phyloP scores from a whole-genome alignment of 2,329 filamentous ascomycete genomes.

The Alternaria sp. region DNA sequence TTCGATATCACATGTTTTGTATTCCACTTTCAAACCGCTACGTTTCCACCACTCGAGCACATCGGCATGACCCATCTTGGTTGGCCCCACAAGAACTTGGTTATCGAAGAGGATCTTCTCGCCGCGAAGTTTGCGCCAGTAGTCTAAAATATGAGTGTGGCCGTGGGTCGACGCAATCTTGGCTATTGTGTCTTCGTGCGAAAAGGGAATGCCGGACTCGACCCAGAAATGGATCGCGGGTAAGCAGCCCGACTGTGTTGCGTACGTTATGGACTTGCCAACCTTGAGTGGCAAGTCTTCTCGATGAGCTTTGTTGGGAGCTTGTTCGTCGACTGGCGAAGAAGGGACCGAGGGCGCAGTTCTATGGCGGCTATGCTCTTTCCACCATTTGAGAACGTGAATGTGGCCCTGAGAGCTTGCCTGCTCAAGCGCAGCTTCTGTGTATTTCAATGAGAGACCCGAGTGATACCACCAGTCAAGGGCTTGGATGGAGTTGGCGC shows the following conservation, averaged over 20 bases:
- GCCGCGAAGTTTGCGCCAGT: slow-evolving; percentile 79
- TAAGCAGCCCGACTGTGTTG: slow-evolving; percentile 81
- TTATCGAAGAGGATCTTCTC: slow-evolving; percentile 83
- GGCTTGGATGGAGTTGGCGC: slow-evolving; percentile 82
- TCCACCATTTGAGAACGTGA: slow-evolving; percentile 94
- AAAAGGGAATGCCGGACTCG: slow-evolving; percentile 77
- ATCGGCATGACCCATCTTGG: slow-evolving; percentile 81
- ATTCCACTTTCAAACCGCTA: slow-evolving; percentile 80
- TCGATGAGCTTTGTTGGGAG: slow-evolving; percentile 19
- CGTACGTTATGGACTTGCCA: slow-evolving; percentile 83
- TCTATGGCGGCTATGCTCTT: slow-evolving; percentile 66
- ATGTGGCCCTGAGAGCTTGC: slow-evolving; percentile 85
- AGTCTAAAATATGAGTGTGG: slow-evolving; percentile 81
- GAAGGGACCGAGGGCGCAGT: slow-evolving; percentile 32
- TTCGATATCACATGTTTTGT: slow-evolving; percentile 94
- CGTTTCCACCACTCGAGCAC: slow-evolving; percentile 94
- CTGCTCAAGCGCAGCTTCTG: slow-evolving; percentile 85
- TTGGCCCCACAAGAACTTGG: slow-evolving; percentile 84
- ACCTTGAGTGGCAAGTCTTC: slow-evolving; percentile 70
- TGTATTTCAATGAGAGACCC: slow-evolving; percentile 82
- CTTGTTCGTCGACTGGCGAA: slow-evolving; percentile 27
- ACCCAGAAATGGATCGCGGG: slow-evolving; percentile 89
- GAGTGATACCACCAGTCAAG: slow-evolving; percentile 92
- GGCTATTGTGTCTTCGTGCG: slow-evolving; percentile 81
- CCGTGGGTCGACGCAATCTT: slow-evolving; percentile 86